Evolutionary conservation across 2,329 filamentous ascomycete species (phyloP), one percentile per base, ranked within the genome.

Genomic region (Talaromyces sp.): DNA sequence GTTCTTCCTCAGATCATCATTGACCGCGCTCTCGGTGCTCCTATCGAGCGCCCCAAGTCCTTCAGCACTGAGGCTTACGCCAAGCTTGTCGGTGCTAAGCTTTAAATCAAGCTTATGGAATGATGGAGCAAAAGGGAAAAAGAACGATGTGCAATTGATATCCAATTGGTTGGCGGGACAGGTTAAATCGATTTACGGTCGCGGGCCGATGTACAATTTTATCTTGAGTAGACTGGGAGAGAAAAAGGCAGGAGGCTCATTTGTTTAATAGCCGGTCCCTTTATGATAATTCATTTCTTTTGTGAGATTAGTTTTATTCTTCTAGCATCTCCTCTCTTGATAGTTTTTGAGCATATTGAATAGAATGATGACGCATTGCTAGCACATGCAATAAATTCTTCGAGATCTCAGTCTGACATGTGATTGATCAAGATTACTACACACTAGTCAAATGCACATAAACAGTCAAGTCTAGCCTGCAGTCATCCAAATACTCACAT

Each of bases 1-100:
- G 95, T 99, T 72, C 91, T 99, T 77, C 95, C 95, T 75, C 95
- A 99, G 88, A 88, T 99, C 80, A 99, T 99, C 87, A 97, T 99
- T 78, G 95, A 99, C 88, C 94, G 95, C 79, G 95, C 94, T 73
- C 87, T 97, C 72, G 95, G 95, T 79, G 91, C 93, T 73, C 95
- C 95, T 73, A 99, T 99, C 76, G 95, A 99, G 90, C 88, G 95
- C 79, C 95, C 95, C 82, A 99, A 99, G 91, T 94, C 90, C 69
- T 99, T 97, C 91, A 96, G 91, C 80, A 99, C 95, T 68, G 92
- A 93, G 78, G 94, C 94, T 80, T 98, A 93, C 87, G 89, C 92
- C 81, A 94, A 98, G 88, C 89, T 98, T 74, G 89, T 91, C 71
- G 88, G 88, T 80, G 93, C 93, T 77, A 93, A 93, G 85, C 86